A percentile compares a stretch with the other conserved stretches of the same genome.
Conservation (phyloP, 306 rosid species). For the Cucurbita moschata region DNA sequence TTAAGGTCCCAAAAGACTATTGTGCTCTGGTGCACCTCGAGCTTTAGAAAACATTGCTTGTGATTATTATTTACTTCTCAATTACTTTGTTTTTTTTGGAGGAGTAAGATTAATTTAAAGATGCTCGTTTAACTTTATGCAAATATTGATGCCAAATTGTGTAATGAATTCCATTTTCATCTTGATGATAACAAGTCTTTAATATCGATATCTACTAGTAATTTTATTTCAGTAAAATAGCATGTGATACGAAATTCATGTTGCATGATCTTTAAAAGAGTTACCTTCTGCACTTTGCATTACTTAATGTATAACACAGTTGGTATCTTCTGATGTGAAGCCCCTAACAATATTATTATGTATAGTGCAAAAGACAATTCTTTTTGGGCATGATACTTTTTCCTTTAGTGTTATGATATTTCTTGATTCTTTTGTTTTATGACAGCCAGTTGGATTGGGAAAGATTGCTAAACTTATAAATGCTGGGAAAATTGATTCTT, state of each 20-base stretch:
- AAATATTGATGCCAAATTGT: not conserved
- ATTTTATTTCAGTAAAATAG: not conserved
- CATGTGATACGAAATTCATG: not conserved
- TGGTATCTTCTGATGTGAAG: not conserved
- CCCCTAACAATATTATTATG: not conserved
- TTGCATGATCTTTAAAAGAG: not conserved
- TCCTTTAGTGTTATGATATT: not conserved
- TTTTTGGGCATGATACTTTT: not conserved
- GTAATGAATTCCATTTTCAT: not conserved
- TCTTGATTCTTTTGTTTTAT: not conserved
- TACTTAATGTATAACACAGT: not conserved
- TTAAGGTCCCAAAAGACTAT: too few relatives aligned
- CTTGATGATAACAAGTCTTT: not conserved
- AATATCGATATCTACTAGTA: not conserved
- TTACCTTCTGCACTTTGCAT: not conserved
- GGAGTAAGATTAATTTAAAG: too few relatives aligned
- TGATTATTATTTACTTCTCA: too few relatives aligned
- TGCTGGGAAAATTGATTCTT: slow-evolving; percentile 81
- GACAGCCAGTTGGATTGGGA: slow-evolving; percentile 87
- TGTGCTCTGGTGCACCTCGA: not conserved
- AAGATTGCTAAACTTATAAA: slow-evolving; percentile 72
- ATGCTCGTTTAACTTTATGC: not conserved
- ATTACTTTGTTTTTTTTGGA: too few relatives aligned
- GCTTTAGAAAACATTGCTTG: not conserved
- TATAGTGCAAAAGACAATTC: not conserved